Evolutionary conservation across 257 asterid species (phyloP).

Genomic region (Euphrasia confusa): DNA sequence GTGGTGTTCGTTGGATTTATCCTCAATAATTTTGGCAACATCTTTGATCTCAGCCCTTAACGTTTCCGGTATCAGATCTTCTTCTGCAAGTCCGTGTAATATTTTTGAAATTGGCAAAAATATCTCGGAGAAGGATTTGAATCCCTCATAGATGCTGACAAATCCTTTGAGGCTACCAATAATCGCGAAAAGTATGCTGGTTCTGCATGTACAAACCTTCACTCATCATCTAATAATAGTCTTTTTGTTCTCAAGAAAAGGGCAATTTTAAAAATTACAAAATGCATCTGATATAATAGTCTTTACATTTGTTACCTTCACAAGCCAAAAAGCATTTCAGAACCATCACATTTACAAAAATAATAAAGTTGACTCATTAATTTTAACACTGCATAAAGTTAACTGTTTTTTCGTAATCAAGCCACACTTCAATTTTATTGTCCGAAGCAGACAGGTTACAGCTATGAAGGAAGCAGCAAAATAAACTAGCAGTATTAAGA

Average conservation of each 20-base stretch:
- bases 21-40: conserved; percentile 39
- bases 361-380: no score
- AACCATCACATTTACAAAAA: no score
- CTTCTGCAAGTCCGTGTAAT: conserved; percentile 44
- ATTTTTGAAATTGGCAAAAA: conserved; percentile 58
- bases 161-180: conserved; percentile 68
- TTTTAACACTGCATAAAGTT: no score
- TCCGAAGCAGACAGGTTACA: neutral
- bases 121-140: conserved; percentile 81
- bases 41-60: conserved; percentile 50
- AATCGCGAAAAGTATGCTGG: conserved; percentile 54
- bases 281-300: no score
- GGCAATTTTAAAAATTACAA: no score
- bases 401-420: no score
- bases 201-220: conserved; percentile 39
- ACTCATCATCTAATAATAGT: no score
- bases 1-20: conserved; percentile 49
- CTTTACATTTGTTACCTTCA: no score
- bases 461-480: no score
- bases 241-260: neutral
- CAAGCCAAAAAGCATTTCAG: neutral
- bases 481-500: neutral
- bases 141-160: conserved; percentile 39
- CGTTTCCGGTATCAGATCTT: conserved; percentile 48
- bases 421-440: no score